Evolutionary conservation across 2,329 filamentous ascomycete genomes (phyloP), one percentile per base, ranked within the genome.

Genomic region (Hypoxylon sp.): DNA sequence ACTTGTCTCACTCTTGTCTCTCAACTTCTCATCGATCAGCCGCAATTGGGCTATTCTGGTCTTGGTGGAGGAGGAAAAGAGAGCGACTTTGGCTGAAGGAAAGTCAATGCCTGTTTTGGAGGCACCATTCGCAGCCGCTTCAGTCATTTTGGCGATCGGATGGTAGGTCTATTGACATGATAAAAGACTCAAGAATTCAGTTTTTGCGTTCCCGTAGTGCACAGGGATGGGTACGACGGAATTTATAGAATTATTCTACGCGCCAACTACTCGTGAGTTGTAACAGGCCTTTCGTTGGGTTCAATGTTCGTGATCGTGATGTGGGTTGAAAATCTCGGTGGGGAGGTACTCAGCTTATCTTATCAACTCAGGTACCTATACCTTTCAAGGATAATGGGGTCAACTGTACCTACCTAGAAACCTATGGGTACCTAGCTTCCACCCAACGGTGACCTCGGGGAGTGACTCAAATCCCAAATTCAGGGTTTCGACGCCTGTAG

Each of bases 31-130:
- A 69, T 88, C 84, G 46, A 91, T 79, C 39, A 74, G 72, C 64
- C 83, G 84, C 65, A 91, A 78, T 72, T 85, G 83, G 55, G 82
- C 75, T 69, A 87, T 85, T 50, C 90, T 85, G 19, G 78, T 73
- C 32, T 80, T 78, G 12, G 88, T 90, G 6, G 89, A 91, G 48
- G 90, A 90, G 43, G 88, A 89, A 54, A 83, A 81, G 65, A 91
- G 78, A 54, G 83, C 85, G 51, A 80, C 78, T 73, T 81, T 84
- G 57, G 81, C 81, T 64, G 81, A 78, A 57, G 77, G 77, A 70
- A 87, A 78, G 77, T 90, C 85, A 68, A 89, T 77, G 71, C 75
- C 74, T 71, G 78, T 74, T 67, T 77, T 71, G 52, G 75, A 74
- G 61, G 76, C 73, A 71, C 78, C 79, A 74, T 82, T 81, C 71